Evolutionary conservation across 192 early-diverging fungal genomes (phyloP).

Genomic region (Mortierella antarctica): DNA sequence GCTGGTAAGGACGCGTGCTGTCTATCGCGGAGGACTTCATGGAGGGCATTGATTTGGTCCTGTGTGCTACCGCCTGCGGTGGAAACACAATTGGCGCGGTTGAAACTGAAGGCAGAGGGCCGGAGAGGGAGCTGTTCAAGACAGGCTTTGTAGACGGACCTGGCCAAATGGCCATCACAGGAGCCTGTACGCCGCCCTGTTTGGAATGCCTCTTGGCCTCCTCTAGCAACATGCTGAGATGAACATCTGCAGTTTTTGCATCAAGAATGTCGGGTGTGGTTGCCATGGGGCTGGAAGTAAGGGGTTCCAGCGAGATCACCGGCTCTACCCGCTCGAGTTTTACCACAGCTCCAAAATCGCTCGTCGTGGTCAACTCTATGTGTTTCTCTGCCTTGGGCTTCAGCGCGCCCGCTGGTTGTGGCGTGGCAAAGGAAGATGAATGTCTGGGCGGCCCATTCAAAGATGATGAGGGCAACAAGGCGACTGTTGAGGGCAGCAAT

Average conservation of each 20-base stretch:
- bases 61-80: not conserved
- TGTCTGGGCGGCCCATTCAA: not conserved
- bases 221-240: constrained; percentile 36
- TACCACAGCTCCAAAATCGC: no score
- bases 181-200: constrained; percentile 3
- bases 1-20: not conserved
- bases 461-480: not conserved
- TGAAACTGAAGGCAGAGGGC: constrained; percentile 8
- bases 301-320: no score
- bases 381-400: no score
- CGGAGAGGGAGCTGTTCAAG: constrained; percentile 23
- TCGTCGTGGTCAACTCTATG: no score
- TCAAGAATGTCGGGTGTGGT: constrained; percentile 14
- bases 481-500: constrained; percentile 9
- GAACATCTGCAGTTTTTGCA: constrained; percentile 18
- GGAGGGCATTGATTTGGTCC: constrained; percentile 27
- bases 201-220: constrained; percentile 38
- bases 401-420: not conserved
- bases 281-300: not conserved
- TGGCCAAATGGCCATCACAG: constrained; percentile 37
- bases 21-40: constrained; percentile 1
- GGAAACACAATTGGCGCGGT: constrained; percentile 11
- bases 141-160: constrained; percentile 19
- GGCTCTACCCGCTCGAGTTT: no score
- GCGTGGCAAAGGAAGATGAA: not conserved